Evolutionary conservation across 768 basidiomycete species (phyloP).

Genomic region (Crepidotus variabilis): DNA sequence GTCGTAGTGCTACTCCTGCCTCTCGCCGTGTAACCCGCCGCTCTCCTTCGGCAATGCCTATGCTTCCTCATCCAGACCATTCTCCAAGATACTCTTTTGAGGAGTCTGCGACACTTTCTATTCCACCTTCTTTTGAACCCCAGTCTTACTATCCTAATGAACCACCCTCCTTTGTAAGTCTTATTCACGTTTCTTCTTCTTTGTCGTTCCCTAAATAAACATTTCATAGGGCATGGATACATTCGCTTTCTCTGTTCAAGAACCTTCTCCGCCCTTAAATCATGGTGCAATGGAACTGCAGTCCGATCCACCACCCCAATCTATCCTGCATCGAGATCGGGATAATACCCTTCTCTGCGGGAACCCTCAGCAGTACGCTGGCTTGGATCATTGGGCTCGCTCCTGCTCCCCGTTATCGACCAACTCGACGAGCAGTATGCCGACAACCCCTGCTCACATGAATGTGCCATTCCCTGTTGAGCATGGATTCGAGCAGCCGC

Average conservation of each 20-base stretch:
- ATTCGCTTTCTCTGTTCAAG: constrained; percentile 1
- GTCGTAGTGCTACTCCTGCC: constrained; percentile 7
- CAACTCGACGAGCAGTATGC: constrained; percentile 2
- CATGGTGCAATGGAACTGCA: not conserved
- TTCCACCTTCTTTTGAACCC: constrained; percentile 6
- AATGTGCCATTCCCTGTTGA: constrained; percentile 1
- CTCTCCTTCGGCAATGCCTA: not conserved
- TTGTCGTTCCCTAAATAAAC: not conserved
- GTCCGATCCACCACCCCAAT: not conserved
- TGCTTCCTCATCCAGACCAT: constrained; percentile 3
- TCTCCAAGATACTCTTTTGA: not conserved
- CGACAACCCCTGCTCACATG: constrained; percentile 1
- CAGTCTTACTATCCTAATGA: constrained; percentile 4
- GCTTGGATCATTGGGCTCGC: constrained; percentile 5
- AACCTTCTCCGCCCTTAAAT: not conserved
- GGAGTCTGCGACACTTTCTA: not conserved
- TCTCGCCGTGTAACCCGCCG: not conserved
- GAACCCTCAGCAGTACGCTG: constrained; percentile 1
- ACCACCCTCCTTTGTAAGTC: constrained; percentile 7
- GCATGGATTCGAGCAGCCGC: not conserved
- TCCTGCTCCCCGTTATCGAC: constrained; percentile 3
- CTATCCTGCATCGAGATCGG: not conserved
- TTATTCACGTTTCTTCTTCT: not conserved
- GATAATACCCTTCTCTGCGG: not conserved
- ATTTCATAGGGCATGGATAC: constrained; percentile 2